Percentiles rank a stretch among this genome's conserved stretches.
Conservation (phyloP, 805 yeast genomes). For the Nematodospora valgi region DNA sequence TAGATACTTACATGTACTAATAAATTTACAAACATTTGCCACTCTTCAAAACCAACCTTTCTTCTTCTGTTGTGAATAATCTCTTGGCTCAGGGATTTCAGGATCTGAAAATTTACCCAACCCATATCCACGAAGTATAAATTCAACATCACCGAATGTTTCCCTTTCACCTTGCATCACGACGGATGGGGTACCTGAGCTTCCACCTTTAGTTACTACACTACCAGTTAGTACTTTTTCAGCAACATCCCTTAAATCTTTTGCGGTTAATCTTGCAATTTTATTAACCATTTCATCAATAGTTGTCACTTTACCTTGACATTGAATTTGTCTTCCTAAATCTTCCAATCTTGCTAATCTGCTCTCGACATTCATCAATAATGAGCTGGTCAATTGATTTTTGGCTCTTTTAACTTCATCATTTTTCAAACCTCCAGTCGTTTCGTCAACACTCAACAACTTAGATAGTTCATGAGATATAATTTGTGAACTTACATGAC, state of each 20-base stretch:
- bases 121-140: slow-evolving; percentile 65
- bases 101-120: slow-evolving; percentile 47
- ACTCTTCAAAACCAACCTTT: not conserved
- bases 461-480: slow-evolving; percentile 47
- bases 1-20: too few relatives aligned
- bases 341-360: slow-evolving; percentile 94
- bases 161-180: slow-evolving; percentile 88
- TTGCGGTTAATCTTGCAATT: slow-evolving; percentile 64
- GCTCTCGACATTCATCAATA: slow-evolving; percentile 90
- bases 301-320: slow-evolving; percentile 71
- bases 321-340: slow-evolving; percentile 89
- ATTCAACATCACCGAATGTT: slow-evolving; percentile 78
- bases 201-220: slow-evolving; percentile 43
- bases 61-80: slow-evolving; percentile 7
- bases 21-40: too few relatives aligned
- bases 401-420: slow-evolving; percentile 86
- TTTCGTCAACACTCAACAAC: slow-evolving; percentile 28
- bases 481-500: slow-evolving; percentile 77
- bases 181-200: slow-evolving; percentile 68
- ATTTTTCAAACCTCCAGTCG: slow-evolving; percentile 57
- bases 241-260: slow-evolving; percentile 73
- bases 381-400: slow-evolving; percentile 81
- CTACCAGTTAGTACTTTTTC: slow-evolving; percentile 69
- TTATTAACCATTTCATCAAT: slow-evolving; percentile 77
- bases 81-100: slow-evolving; percentile 17